Evolutionary conservation across 352 stramenopile species (phyloP).

Genomic region (Globisporangium takayamanum): DNA sequence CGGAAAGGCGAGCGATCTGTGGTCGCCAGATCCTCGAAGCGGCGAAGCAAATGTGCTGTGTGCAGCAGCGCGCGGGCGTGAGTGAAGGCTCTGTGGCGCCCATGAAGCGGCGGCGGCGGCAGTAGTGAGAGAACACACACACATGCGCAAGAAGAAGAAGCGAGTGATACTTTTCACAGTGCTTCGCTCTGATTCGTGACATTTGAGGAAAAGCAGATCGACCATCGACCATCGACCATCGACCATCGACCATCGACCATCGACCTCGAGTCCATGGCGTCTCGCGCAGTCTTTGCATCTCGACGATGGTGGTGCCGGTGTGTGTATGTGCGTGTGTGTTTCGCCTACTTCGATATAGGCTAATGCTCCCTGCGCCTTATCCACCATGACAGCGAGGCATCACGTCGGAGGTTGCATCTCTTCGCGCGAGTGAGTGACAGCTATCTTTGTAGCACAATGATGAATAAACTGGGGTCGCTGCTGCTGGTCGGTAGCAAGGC

Average conservation of each 20-base stretch:
- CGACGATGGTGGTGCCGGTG: too few species aligned
- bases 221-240: neutral
- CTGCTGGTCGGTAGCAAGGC: too few species aligned
- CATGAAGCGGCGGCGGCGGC: neutral
- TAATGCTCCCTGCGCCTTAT: too few species aligned
- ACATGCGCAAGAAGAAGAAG: neutral
- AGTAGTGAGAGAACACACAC: neutral
- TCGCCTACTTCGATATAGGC: too few species aligned
- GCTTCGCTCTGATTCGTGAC: neutral
- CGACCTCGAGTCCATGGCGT: neutral
- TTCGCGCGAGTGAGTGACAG: too few species aligned
- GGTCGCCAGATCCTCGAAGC: neutral
- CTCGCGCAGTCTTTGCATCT: neutral
- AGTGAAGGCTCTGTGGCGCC: neutral
- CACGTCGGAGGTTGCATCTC: too few species aligned
- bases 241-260: neutral
- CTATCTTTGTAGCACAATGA: too few species aligned
- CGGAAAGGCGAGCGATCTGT: neutral
- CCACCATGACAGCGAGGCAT: too few species aligned
- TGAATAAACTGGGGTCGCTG: too few species aligned
- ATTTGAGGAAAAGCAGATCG: neutral
- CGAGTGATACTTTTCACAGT: neutral
- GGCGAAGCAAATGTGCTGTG: neutral
- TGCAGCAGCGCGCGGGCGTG: constrained; percentile 1
- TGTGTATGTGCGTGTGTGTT: too few species aligned